Evolutionary conservation across 306 rosid genomes (phyloP), one percentile per base, ranked within the genome.

Genomic region (Parietaria judaica): DNA sequence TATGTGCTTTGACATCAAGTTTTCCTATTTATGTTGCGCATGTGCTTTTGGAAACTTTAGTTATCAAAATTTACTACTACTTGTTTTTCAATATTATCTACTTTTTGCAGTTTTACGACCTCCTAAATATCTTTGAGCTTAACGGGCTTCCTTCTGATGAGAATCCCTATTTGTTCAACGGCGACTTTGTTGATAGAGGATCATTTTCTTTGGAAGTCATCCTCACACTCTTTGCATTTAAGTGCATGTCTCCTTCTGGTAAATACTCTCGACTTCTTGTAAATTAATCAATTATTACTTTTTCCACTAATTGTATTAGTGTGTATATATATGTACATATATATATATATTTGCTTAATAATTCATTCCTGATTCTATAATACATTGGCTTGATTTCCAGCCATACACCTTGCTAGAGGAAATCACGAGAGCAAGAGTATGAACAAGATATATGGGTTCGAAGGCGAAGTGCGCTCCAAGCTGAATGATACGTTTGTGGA

Each of bases 121-220:
- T 94, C 76, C 54, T 94, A 66, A 88, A 94, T 70, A 94, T 94
- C 66, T 94, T 94, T 82, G 99, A 94, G 90, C 97, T 86, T 53
- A 94, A 94, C 60, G 99, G 99, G 68, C 94, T 94, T 79, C 99
- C 99, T 36, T 94, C 99, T 16, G 97, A 94, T n/a, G 97, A 94
- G 72, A 94, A 94, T 83, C 99, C 99, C 1, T 94, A 88, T 72
- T 88, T 94, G 37, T 94, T 94, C 64, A 94, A 94, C 59, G 99
- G 99, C 54, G 99, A 94, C 80, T 94, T 94, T 76, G 99, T 94
- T 74, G 99, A 94, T 67, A 80, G 99, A 76, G 99, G 99, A 70
- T 94, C 99, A 11, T 94, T 94, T 73, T 94, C 99, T 12, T 57
- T 94, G 85, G 99, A 94, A 81, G 88, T 94, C 71, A 94, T 94